phyloP scores from a whole-genome alignment of 2,329 filamentous ascomycete genomes.

The Elsinoe batatas region DNA sequence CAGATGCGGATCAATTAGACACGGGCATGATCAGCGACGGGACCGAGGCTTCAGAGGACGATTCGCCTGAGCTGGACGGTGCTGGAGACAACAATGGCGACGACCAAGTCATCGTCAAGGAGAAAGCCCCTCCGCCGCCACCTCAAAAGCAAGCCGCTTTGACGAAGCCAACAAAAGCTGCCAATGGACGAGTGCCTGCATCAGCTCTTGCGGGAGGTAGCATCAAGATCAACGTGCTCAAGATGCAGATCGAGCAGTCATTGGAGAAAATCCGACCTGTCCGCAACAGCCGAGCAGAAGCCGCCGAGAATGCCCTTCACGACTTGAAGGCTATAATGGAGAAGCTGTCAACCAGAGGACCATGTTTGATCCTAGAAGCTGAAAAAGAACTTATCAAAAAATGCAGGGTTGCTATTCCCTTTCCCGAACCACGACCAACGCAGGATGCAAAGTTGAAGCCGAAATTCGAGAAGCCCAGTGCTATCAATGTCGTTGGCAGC shows the following conservation, averaged over 20 bases:
- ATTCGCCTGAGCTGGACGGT: not conserved
- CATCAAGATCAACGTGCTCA: constrained; percentile 59
- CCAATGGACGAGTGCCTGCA: constrained; percentile 16
- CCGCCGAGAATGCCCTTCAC: constrained; percentile 45
- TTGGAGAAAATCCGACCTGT: constrained; percentile 47
- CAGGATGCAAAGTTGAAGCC: constrained; percentile 74
- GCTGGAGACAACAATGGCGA: no score
- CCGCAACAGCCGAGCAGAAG: constrained; percentile 43
- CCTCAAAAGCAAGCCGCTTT: constrained; percentile 13
- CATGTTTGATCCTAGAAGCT: constrained; percentile 53
- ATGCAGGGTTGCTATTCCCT: constrained; percentile 65
- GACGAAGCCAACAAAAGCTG: constrained; percentile 13
- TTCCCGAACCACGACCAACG: constrained; percentile 67
- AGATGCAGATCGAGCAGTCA: constrained; percentile 56
- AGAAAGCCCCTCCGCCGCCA: not conserved
- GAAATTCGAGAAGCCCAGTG: constrained; percentile 62
- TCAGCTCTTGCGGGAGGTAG: constrained; percentile 42
- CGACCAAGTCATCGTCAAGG: not conserved
- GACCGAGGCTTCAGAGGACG: not conserved
- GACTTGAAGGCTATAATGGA: constrained; percentile 49
- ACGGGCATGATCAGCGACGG: constrained; percentile 2
- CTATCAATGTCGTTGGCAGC: constrained; percentile 82
- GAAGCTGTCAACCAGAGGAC: constrained; percentile 40
- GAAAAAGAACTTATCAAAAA: constrained; percentile 56
- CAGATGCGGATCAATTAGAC: constrained; percentile 14